Conservation (phyloP, 306 rosid species). For the Pyrus betulifolia region DNA sequence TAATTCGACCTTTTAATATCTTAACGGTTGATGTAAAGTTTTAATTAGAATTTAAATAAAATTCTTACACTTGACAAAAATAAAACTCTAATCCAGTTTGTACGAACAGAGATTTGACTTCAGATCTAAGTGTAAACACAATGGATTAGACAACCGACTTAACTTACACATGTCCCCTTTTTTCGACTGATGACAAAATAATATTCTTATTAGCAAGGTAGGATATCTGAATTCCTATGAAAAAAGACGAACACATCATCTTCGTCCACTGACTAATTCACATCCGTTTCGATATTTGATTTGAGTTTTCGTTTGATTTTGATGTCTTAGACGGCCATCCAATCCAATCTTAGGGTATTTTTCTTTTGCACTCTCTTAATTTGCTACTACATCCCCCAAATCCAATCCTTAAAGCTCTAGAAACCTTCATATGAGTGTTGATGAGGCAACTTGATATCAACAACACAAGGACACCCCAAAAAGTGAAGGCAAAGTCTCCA, state of each 20-base stretch:
- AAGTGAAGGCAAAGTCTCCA: not conserved
- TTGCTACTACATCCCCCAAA: not conserved
- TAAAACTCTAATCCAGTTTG: too few species aligned
- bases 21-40: too few species aligned
- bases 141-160: too few species aligned
- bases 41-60: too few species aligned
- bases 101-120: too few species aligned
- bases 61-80: too few species aligned
- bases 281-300: not conserved
- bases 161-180: too few species aligned
- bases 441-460: not conserved
- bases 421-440: not conserved
- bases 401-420: constrained; percentile 17
- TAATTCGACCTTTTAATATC: not conserved
- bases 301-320: not conserved
- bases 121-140: too few species aligned
- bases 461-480: not conserved
- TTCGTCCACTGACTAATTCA: not conserved
- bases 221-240: too few species aligned
- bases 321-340: constrained; percentile 4
- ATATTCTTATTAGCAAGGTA: too few species aligned
- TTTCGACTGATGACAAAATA: not conserved
- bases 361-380: not conserved
- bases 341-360: not conserved
- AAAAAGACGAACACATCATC: too few species aligned